Evolutionary conservation across 768 basidiomycete species (phyloP), one percentile per base, ranked within the genome.

Genomic region (Gyrodon lividus): DNA sequence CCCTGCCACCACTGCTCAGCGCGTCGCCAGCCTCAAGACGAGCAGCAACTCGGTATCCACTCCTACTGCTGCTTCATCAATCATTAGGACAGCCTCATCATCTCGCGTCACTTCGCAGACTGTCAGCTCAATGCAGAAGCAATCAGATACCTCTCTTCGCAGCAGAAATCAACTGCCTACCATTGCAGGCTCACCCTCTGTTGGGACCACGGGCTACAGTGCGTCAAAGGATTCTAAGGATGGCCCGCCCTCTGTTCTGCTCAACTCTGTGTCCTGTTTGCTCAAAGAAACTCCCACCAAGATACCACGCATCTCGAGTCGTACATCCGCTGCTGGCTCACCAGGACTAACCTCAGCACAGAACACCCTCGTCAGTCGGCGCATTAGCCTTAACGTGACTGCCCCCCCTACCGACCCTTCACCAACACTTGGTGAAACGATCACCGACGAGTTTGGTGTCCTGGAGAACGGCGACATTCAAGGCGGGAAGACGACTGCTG

Each of bases 111-210:
- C 86, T n/a, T 79, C 88, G 1, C 91, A 92, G 60, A 92, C 92
- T 24, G 81, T 83, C 53, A 92, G 87, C 63, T 91, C 90, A 2
- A 80, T 92, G 83, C 88, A 89, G 66, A 92, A 92, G 65, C 87
- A 87, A 51, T 90, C 91, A 12, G 91, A 93, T 64, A 74, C 83
- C 6, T 92, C 91, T 26, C 78, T 92, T 46, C 86, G 91, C 19
- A 80, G 72, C 46, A 83, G 89, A 54, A 81, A 83, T 63, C 82
- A 86, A 59, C 73, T 96, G 9, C 93, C 92, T 8, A 94, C 94
- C 10, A 96, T 96, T 50, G 92, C 93, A 26, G 94, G 94, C 28
- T 95, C 93, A 3, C 94, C 94, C 4, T 95, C 93, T 12, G 88
- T 92, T 43, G 87, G 84, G 43, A 82, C 81, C 26, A 76, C 74